These are phyloP conservation scores for Puccinia polysora DNA, from an alignment of 1,284 basidiomycete species.

Conservation along the genomic window DNA sequence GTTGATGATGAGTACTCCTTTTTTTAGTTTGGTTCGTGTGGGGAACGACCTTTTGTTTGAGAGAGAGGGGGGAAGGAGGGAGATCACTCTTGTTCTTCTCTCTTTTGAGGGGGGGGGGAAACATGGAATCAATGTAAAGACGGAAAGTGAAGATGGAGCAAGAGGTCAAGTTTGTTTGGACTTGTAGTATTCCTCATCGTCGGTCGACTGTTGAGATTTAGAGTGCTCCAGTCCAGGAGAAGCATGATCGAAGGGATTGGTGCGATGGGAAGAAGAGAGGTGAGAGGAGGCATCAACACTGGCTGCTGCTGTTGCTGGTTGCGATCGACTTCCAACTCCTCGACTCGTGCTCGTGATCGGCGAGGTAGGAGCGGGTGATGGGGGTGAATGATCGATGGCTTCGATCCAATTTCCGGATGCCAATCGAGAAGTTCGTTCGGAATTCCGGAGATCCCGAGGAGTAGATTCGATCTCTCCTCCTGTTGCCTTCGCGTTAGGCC, in stretches of 20 bases:
- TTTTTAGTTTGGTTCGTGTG: too few relatives aligned
- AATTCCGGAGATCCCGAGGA: not conserved
- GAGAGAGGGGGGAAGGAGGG: too few relatives aligned
- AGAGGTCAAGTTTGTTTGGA: not conserved
- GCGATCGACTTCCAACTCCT: not conserved
- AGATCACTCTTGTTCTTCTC: too few relatives aligned
- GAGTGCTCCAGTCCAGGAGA: not conserved
- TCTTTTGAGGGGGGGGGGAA: too few relatives aligned
- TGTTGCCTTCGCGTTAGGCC: not conserved
- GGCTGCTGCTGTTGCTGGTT: not conserved
- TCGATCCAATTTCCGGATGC: conserved; percentile 11
- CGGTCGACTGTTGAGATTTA: not conserved
- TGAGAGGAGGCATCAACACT: not conserved
- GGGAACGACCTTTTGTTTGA: too few relatives aligned
- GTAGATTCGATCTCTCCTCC: not conserved
- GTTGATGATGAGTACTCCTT: too few relatives aligned
- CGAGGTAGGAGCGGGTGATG: not conserved
- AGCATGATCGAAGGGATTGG: not conserved
- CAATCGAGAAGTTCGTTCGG: not conserved
- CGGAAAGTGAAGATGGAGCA: not conserved
- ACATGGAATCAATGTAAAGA: too few relatives aligned
- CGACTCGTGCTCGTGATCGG: too few relatives aligned
- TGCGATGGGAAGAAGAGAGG: too few relatives aligned
- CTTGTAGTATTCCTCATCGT: not conserved
- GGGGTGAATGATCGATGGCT: not conserved